These are phyloP conservation scores for Moniliophthora roreri DNA, from an alignment of 1,284 basidiomycete genomes.

Conservation along the genomic window DNA sequence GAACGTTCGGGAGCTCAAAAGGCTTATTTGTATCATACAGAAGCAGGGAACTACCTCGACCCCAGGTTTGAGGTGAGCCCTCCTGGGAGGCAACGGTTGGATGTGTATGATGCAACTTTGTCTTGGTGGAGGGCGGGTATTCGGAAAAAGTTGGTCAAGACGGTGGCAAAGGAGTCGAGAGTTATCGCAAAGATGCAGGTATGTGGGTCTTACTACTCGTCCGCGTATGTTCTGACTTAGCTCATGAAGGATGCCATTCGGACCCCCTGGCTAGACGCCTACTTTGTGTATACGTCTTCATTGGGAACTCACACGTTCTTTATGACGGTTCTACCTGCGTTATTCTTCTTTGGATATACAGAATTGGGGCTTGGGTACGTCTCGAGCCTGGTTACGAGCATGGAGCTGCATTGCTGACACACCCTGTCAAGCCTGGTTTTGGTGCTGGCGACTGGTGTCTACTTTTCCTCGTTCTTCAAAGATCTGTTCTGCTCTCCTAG, in stretches of 20 bases:
- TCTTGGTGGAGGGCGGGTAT: constrained; percentile 69
- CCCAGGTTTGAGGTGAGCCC: neutral
- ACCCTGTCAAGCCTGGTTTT: constrained; percentile 60
- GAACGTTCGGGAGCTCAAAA: too few species aligned
- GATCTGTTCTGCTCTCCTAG: constrained; percentile 91
- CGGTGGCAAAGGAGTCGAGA: constrained; percentile 64
- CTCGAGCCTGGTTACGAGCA: too few species aligned
- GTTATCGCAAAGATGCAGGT: constrained; percentile 76
- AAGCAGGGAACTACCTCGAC: too few species aligned
- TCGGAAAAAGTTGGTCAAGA: constrained; percentile 57
- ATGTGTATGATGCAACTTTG: constrained; percentile 68
- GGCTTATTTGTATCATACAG: too few species aligned
- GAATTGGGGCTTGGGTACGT: constrained; percentile 75
- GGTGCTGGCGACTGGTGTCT: constrained; percentile 82
- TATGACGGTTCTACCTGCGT: constrained; percentile 82
- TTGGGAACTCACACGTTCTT: constrained; percentile 96
- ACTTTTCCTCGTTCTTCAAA: constrained; percentile 82
- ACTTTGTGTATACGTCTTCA: constrained; percentile 89
- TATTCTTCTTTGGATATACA: constrained; percentile 85
- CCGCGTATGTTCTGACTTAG: neutral
- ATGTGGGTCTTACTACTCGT: constrained; percentile 13
- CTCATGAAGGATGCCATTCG: constrained; percentile 52
- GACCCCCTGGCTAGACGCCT: constrained; percentile 75
- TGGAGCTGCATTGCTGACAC: neutral
- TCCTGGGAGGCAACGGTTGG: constrained; percentile 30